Percentiles rank a stretch among this genome's conserved stretches.
Evolutionary conservation across 129 eudicot genomes (phyloP).

Genomic region (Apium graveolens): DNA sequence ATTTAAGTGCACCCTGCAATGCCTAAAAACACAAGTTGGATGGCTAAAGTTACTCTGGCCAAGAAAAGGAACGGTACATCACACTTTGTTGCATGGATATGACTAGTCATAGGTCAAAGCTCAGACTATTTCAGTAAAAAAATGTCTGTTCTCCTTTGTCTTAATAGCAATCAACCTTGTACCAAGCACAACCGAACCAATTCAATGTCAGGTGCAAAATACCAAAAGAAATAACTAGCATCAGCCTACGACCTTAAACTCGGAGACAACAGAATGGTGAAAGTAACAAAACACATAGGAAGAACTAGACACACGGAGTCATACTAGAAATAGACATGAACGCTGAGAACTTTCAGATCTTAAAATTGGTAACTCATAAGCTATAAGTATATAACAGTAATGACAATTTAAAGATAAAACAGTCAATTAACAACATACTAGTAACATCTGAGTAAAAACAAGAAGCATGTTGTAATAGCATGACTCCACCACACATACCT

Average conservation of each 20-base stretch:
- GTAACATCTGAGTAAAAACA: background rate
- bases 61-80: background rate
- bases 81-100: background rate
- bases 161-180: background rate
- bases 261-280: background rate
- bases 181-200: background rate
- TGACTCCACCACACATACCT: constrained; percentile 40
- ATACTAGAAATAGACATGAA: background rate
- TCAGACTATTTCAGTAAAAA: background rate
- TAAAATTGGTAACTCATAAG: background rate
- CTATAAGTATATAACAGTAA: background rate
- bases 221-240: background rate
- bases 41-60: background rate
- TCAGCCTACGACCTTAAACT: background rate
- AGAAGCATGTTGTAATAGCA: background rate
- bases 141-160: background rate
- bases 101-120: background rate
- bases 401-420: background rate
- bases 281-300: background rate
- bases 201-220: background rate
- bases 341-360: background rate
- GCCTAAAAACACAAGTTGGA: background rate
- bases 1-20: background rate
- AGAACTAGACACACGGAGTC: background rate
- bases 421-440: background rate